Percentiles rank a stretch among this genome's conserved stretches.
Conservation (phyloP, 805 yeast species). For the Torulaspora microellipsoides region DNA sequence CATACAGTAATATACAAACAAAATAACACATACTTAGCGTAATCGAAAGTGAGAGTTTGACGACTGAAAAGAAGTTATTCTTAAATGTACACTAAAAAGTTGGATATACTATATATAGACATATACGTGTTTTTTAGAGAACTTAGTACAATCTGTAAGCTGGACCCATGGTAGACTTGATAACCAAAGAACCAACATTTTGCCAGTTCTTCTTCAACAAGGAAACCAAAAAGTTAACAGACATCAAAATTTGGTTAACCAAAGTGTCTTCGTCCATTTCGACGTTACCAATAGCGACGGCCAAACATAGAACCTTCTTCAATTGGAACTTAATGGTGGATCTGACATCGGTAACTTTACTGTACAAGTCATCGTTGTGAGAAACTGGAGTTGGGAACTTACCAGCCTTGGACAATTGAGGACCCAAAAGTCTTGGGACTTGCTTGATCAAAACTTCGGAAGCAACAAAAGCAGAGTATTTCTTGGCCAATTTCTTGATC, state of each 20-base stretch:
- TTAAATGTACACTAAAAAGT: too few species aligned
- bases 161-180: constrained; percentile 99
- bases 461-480: constrained; percentile 99
- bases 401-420: constrained; percentile 99
- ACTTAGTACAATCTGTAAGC: constrained; percentile 97
- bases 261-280: constrained; percentile 97
- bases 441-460: constrained; percentile 99
- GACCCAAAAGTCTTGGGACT: constrained; percentile 99
- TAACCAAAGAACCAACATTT: constrained; percentile 98
- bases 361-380: constrained; percentile 96
- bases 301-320: constrained; percentile 99
- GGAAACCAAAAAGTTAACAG: constrained; percentile 98
- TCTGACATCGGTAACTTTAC: constrained; percentile 94
- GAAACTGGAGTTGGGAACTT: constrained; percentile 99
- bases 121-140: too few species aligned
- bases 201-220: constrained; percentile 99
- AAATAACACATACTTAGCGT: background rate
- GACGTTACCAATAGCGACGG: constrained; percentile 99
- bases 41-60: too few species aligned
- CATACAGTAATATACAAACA: background rate
- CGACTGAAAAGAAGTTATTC: too few species aligned
- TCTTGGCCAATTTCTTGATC: constrained; percentile 99
- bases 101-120: too few species aligned
- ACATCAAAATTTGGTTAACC: constrained; percentile 97
- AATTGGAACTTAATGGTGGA: constrained; percentile 99